Percentiles rank a stretch among this genome's conserved stretches.
Evolutionary conservation across 2,329 filamentous ascomycete genomes (phyloP).

Genomic region (Akanthomyces lecanii): DNA sequence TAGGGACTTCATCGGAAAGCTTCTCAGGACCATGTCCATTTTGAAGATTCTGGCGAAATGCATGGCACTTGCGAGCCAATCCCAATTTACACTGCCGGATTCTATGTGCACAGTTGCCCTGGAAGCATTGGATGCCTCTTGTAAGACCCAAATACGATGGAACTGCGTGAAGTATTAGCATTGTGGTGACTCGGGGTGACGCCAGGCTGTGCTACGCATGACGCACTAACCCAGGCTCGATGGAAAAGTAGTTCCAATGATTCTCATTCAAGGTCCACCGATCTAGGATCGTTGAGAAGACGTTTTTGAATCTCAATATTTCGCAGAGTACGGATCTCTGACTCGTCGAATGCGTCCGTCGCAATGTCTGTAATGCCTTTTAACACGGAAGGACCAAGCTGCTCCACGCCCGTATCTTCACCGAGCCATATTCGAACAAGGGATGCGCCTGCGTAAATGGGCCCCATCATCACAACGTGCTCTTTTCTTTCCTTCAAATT

Average conservation of each 20-base stretch:
- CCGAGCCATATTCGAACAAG: slow-evolving; percentile 18
- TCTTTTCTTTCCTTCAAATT: slow-evolving; percentile 17
- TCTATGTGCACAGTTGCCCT: slow-evolving; percentile 11
- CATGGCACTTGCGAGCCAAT: background rate
- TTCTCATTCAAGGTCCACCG: background rate
- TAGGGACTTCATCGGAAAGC: background rate
- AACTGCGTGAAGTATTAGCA: slow-evolving; percentile 9
- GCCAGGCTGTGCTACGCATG: background rate
- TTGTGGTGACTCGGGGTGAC: background rate
- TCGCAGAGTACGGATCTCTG: background rate
- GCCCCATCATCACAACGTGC: slow-evolving; percentile 19
- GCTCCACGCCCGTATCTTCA: slow-evolving; percentile 17
- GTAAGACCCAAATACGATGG: slow-evolving; percentile 18
- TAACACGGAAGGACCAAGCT: background rate
- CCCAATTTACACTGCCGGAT: background rate
- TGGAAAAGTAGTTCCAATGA: background rate
- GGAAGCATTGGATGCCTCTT: slow-evolving; percentile 17
- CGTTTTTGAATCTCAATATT: background rate
- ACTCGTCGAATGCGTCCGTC: background rate
- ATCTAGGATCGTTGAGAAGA: background rate
- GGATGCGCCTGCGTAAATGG: slow-evolving; percentile 15
- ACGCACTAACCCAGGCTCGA: background rate
- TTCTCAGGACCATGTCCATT: background rate
- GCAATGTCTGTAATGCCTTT: background rate
- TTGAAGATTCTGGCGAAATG: background rate